These are phyloP conservation scores for Penicillium mononematosum DNA, from an alignment of 495 filamentous ascomycete species.

Conservation along the genomic window DNA sequence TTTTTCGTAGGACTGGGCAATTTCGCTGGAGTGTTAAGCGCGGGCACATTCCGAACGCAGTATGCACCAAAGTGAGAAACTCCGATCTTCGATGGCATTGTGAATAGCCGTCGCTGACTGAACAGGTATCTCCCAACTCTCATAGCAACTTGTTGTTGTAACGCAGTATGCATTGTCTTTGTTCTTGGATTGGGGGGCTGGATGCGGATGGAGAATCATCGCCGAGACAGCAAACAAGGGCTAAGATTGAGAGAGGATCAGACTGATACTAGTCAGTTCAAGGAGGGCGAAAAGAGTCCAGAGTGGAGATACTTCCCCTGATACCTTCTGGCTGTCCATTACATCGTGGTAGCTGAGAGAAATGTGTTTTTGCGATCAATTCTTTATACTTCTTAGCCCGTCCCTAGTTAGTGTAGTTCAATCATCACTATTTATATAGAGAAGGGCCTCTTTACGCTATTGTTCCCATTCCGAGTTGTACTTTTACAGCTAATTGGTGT, in stretches of 20 bases:
- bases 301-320: constrained; percentile 66
- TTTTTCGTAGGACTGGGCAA: constrained; percentile 63
- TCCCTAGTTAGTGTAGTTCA: too few species aligned
- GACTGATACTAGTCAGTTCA: constrained; percentile 59
- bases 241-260: constrained; percentile 53
- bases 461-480: too few species aligned
- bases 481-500: too few species aligned
- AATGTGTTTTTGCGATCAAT: too few species aligned
- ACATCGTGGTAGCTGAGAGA: neutral
- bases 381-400: too few species aligned
- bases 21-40: constrained; percentile 67
- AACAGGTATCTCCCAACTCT: constrained; percentile 59
- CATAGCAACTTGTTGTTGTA: constrained; percentile 68
- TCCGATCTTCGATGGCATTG: too few species aligned
- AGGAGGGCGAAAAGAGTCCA: constrained; percentile 55
- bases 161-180: constrained; percentile 57
- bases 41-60: constrained; percentile 65
- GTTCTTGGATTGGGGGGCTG: constrained; percentile 56
- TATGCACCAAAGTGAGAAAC: constrained; percentile 59
- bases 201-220: constrained; percentile 66
- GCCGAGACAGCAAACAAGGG: constrained; percentile 59
- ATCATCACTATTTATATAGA: too few species aligned
- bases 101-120: neutral
- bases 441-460: too few species aligned
- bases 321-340: neutral